Evolutionary conservation across 768 basidiomycete genomes (phyloP).

Genomic region (Russula dissimulans): DNA sequence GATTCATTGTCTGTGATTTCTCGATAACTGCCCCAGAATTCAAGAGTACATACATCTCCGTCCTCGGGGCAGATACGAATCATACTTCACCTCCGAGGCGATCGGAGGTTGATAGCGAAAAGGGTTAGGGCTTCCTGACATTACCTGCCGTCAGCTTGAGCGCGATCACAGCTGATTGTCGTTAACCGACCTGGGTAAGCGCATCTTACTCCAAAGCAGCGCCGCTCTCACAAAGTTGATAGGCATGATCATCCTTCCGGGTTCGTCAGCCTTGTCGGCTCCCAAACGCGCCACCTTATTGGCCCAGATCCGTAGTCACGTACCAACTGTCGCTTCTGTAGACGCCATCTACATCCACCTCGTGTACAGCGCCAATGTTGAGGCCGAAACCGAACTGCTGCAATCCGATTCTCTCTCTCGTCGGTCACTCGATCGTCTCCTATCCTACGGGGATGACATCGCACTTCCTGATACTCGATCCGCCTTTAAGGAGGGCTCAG

Average conservation of each 20-base stretch:
- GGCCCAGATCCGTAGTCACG: conserved; percentile 41
- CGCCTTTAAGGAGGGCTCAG: conserved; percentile 28
- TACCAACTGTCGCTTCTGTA: conserved; percentile 50
- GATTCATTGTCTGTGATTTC: too few relatives aligned
- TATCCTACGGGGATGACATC: conserved; percentile 79
- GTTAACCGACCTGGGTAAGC: not conserved
- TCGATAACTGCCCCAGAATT: too few relatives aligned
- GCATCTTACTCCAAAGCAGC: not conserved
- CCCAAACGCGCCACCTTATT: conserved; percentile 65
- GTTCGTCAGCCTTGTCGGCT: conserved; percentile 65
- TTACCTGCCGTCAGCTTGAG: too few relatives aligned
- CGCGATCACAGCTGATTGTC: too few relatives aligned
- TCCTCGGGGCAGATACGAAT: too few relatives aligned
- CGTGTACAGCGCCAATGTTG: conserved; percentile 48
- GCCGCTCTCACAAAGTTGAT: conserved; percentile 2
- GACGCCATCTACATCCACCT: conserved; percentile 86
- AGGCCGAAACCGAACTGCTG: conserved; percentile 39
- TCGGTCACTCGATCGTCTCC: conserved; percentile 53
- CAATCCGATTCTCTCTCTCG: conserved; percentile 37
- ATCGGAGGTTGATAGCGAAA: too few relatives aligned
- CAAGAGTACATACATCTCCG: too few relatives aligned
- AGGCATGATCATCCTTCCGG: conserved; percentile 68
- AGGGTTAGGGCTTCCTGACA: too few relatives aligned
- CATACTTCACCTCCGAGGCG: too few relatives aligned
- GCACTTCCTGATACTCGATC: conserved; percentile 37